Evolutionary conservation across 2,329 filamentous ascomycete genomes (phyloP), one percentile per base, ranked within the genome.

Genomic region (Cytospora piceicola): DNA sequence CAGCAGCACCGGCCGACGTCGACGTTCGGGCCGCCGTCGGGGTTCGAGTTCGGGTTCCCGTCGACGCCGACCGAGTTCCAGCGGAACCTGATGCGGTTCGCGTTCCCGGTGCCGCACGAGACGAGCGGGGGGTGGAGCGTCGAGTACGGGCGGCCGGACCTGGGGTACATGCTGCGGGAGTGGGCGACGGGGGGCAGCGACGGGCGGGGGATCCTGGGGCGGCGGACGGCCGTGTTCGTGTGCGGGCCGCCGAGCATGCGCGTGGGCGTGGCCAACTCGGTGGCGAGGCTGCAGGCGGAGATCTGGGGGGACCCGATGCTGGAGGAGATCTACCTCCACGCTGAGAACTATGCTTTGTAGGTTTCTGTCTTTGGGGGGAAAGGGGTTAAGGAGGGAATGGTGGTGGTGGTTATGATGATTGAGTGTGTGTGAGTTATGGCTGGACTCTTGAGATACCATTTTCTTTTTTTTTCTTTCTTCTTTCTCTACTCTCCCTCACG

Each of bases 261-360:
- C 69, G 88, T 94, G 15, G 93, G 93, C 70, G 94, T 97, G 20
- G 89, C 91, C n/a, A 91, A 88, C 70, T 91, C 92, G 0, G 92
- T 97, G 29, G 94, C 94, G 3, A 81, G 85, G 65, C 79, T 97
- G 72, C 94, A 98, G 82, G 86, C 86, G 30, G 87, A 90, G 76
- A 93, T 98, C 58, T 93, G 92, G 90, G 88, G 85, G 7, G 89
- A 93, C 71, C 86, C 89, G 39, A 84, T 85, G 71, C 85, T 90
- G 56, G 94, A 97, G 74, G 94, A 97, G 83, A 91, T 98, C 63
- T 97, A 94, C 76, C 78, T 97, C 76, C 94, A 97, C 80, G 92
- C 94, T 4, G 94, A 98, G 82, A 97, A 97, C 76, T 97, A 97
- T 80, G 92, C 93, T 60, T 82, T 97, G 68, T 97, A 83, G 61